Conservation (phyloP, 2,329 filamentous ascomycete genomes). For the Penicillium sp. region DNA sequence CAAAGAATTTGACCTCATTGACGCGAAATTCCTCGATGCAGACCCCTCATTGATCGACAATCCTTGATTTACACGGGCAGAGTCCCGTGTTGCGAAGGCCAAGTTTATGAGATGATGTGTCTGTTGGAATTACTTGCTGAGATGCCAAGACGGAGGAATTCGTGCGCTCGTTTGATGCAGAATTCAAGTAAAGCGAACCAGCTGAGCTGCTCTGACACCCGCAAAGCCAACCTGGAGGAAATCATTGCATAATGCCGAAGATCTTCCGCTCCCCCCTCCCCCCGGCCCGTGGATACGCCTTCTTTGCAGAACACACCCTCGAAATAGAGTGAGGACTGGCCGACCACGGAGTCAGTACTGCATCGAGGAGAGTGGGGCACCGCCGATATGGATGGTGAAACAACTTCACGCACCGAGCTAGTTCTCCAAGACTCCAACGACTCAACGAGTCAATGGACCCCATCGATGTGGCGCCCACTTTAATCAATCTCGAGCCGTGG, state of each 20-base stretch:
- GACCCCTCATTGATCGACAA: slow-evolving; percentile 4
- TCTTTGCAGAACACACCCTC: neutral
- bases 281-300: neutral
- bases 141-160: slow-evolving; percentile 24
- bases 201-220: neutral
- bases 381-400: slow-evolving; percentile 18
- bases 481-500: slow-evolving; percentile 11
- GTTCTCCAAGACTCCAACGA: slow-evolving; percentile 2
- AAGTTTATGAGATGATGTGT: neutral
- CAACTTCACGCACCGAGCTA: slow-evolving; percentile 19
- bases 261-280: neutral
- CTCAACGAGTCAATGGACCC: neutral
- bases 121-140: too few relatives aligned
- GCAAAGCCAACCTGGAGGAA: neutral
- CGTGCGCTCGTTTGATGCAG: neutral
- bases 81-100: neutral
- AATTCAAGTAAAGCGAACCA: neutral
- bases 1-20: slow-evolving; percentile 13
- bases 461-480: neutral
- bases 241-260: neutral
- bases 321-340: slow-evolving; percentile 13
- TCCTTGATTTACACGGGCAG: neutral
- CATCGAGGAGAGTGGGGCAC: slow-evolving; percentile 18
- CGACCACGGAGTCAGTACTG: slow-evolving; percentile 15
- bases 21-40: slow-evolving; percentile 16